Evolutionary conservation across 208 protist species (phyloP).

Genomic region (Angomonas deanei): DNA sequence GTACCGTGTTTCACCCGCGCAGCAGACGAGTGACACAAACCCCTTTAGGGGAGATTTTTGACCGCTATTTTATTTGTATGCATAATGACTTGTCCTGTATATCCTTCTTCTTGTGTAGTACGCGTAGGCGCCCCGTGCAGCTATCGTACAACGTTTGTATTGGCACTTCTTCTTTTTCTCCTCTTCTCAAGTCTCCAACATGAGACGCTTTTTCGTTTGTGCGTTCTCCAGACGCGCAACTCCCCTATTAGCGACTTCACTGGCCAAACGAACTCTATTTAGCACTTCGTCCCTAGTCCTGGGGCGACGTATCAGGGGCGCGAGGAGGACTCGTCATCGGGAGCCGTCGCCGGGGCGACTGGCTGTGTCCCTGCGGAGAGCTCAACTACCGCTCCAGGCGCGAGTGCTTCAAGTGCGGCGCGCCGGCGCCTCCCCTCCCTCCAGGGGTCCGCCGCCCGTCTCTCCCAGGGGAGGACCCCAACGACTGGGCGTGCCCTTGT

Average conservation of each 20-base stretch:
- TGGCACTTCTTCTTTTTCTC: not conserved
- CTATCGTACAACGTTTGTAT: no score
- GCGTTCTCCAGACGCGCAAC: no score
- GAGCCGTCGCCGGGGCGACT: conserved; percentile 78
- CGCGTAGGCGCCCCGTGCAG: no score
- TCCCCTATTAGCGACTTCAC: no score
- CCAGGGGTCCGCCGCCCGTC: conserved; percentile 71
- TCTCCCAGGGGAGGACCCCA: conserved; percentile 84
- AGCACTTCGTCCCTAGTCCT: not conserved
- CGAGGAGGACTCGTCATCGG: conserved; percentile 30
- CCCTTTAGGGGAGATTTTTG: conserved; percentile 37
- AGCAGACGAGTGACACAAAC: conserved; percentile 70
- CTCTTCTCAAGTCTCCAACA: not conserved
- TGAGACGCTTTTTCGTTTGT: not conserved
- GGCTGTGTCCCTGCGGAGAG: conserved; percentile 86
- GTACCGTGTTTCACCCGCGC: conserved; percentile 55
- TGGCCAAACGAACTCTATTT: no score
- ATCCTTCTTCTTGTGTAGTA: conserved; percentile 8
- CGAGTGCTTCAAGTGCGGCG: conserved; percentile 89
- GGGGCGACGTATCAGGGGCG: conserved; percentile 44
- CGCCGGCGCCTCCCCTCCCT: conserved; percentile 81
- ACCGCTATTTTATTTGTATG: conserved; percentile 1
- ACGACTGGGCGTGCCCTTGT: conserved; percentile 90
- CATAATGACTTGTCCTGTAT: conserved; percentile 2
- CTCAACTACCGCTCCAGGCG: conserved; percentile 82